These are phyloP conservation scores for Aspergillus carbonarius DNA, from an alignment of 2,329 filamentous ascomycete genomes.

Conservation along the genomic window DNA sequence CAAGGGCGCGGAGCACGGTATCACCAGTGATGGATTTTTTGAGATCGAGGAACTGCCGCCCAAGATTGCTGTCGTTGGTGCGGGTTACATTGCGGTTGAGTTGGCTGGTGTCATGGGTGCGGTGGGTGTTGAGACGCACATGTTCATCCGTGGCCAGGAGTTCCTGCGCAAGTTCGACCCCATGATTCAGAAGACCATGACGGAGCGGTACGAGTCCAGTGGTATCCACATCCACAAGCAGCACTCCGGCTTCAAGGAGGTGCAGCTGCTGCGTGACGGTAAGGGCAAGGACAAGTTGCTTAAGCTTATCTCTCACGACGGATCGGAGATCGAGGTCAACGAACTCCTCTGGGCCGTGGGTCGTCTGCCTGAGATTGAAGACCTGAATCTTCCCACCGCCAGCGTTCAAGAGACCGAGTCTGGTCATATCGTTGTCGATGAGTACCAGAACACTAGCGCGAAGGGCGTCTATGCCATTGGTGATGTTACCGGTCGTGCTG, in stretches of 20 bases:
- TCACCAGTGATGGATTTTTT: constrained; percentile 54
- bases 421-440: constrained; percentile 49
- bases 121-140: constrained; percentile 50
- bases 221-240: constrained; percentile 51
- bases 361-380: constrained; percentile 46
- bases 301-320: constrained; percentile 45
- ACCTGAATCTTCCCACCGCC: constrained; percentile 41
- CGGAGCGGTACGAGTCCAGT: constrained; percentile 50
- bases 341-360: constrained; percentile 54
- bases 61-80: constrained; percentile 52
- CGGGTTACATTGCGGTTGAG: constrained; percentile 54
- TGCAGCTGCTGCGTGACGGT: constrained; percentile 46
- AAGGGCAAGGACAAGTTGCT: constrained; percentile 50
- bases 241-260: constrained; percentile 49
- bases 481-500: constrained; percentile 52
- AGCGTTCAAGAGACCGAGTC: constrained; percentile 42
- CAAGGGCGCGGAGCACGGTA: constrained; percentile 50
- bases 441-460: constrained; percentile 51
- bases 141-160: constrained; percentile 51
- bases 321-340: constrained; percentile 47
- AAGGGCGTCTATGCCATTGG: constrained; percentile 52
- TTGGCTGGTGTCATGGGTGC: constrained; percentile 52
- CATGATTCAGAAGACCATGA: constrained; percentile 54
- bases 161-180: constrained; percentile 54
- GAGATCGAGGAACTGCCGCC: constrained; percentile 51